Conservation (phyloP, 257 asterid genomes). For the Euphrasia confusa region DNA sequence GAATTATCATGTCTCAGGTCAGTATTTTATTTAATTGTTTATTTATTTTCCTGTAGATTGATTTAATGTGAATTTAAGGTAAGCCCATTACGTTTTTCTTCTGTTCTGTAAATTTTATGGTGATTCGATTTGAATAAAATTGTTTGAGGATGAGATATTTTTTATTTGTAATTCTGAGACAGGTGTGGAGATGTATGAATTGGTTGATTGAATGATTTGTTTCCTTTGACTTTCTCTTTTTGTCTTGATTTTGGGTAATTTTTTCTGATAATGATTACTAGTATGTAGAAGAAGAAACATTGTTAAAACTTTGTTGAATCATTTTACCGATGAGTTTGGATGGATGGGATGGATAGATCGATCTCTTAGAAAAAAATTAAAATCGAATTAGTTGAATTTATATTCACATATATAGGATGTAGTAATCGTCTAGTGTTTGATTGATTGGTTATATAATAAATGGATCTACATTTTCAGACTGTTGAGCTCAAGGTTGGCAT, state of each 20-base stretch:
- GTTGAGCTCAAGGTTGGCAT: slow-evolving; percentile 91
- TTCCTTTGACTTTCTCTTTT: too few relatives aligned
- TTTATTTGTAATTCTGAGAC: too few relatives aligned
- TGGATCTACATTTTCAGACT: slow-evolving; percentile 44
- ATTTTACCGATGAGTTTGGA: neutral
- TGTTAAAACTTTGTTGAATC: slow-evolving; percentile 7
- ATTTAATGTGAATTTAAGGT: neutral
- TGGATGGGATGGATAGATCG: neutral
- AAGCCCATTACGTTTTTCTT: neutral
- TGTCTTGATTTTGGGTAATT: too few relatives aligned
- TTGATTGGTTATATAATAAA: neutral
- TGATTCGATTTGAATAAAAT: neutral
- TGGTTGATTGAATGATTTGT: too few relatives aligned
- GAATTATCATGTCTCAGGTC: slow-evolving; percentile 7
- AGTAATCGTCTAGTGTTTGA: too few relatives aligned
- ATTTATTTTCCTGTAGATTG: neutral
- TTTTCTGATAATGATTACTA: too few relatives aligned
- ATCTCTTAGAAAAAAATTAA: neutral
- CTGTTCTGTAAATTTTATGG: neutral
- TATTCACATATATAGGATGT: too few relatives aligned
- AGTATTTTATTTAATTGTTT: neutral
- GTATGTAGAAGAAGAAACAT: neutral
- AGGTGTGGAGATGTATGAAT: too few relatives aligned
- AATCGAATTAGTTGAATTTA: too few relatives aligned
- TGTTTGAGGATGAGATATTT: neutral